Base-by-base conservation (phyloP, 768 basidiomycete genomes). In the Boletus sensibilis region DNA sequence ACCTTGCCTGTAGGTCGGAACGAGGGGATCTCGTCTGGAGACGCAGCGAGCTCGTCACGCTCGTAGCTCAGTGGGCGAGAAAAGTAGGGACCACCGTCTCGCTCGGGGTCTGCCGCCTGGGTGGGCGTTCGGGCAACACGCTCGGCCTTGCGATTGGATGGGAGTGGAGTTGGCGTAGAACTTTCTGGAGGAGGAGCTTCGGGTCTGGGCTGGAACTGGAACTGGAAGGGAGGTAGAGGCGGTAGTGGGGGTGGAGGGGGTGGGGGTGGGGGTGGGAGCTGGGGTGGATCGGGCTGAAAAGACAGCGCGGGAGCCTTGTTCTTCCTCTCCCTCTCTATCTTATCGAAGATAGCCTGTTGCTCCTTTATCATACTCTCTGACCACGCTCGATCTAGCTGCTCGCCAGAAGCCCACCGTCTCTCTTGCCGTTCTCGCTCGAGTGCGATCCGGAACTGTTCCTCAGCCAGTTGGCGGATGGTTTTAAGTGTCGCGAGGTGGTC, bases 391-490 rank as follows among this genome's bases (percentile, higher is more conserved):
- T 75, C 72, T 12, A 72, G 54, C 42, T 62, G 68, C 23, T 68
- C 65, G 25, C 79, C 78, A 6, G 76, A 67, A 11, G 75, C 75
- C 81, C 79, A 82, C 2, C 74, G 72, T n/a, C 80, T 75, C 52
- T 81, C 76, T 63, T 78, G 72, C 5, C 81, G 74, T 60, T 85
- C 83, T 10, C 76, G 72, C 35, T 75, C 74, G 37, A 86, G 66
- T 21, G 74, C 78, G 39, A 58, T 64, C 13, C 69, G 68, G 57
- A 76, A 85, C 56, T 77, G 75, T 34, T 81, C 82, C 51, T 72
- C 68, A 1, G 81, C 83, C 4, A 82, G 58, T 37, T 63, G 60
- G 13, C 77, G 73, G 50, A 85, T 79, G 48, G 64, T 75, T 25
- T 65, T 65, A 76, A 85, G 77, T 5, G 76, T 66, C 0, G 68